A percentile compares a stretch with the other conserved stretches of the same genome.
These are phyloP conservation scores for Coemansia reversa DNA, from an alignment of 192 early-diverging fungal genomes.

Conservation along the genomic window DNA sequence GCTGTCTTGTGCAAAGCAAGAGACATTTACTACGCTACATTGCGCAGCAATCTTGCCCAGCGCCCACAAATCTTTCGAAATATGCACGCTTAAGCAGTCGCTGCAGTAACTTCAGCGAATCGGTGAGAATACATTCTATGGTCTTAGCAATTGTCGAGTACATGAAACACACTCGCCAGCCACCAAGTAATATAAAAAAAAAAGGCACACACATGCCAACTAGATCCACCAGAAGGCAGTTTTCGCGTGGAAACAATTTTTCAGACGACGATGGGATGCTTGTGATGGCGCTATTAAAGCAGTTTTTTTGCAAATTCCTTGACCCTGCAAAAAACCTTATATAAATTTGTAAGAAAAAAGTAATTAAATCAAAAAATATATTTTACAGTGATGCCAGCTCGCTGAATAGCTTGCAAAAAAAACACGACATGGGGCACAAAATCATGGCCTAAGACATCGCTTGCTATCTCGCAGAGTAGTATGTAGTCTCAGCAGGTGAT, in stretches of 20 bases:
- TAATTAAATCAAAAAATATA: too few species aligned
- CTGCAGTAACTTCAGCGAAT: not conserved
- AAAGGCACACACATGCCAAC: not conserved
- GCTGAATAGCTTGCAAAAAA: not conserved
- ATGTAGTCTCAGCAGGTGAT: slow-evolving; percentile 47
- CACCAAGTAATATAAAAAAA: not conserved
- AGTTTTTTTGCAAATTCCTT: too few species aligned
- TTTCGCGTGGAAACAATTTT: too few species aligned
- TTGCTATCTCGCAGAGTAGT: not conserved
- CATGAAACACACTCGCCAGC: not conserved
- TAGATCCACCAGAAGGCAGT: too few species aligned
- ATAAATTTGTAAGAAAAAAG: not conserved
- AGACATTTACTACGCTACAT: not conserved
- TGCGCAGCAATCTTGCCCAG: not conserved
- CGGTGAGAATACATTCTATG: not conserved
- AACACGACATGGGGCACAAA: not conserved
- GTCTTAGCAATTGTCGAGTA: not conserved
- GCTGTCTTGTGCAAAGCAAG: not conserved
- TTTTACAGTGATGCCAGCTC: too few species aligned
- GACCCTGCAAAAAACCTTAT: not conserved
- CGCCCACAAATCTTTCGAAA: not conserved
- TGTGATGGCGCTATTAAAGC: too few species aligned
- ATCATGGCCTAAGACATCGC: not conserved
- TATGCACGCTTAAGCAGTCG: not conserved
- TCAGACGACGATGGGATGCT: too few species aligned